phyloP scores from a whole-genome alignment of 371 early-diverging fungal genomes.

The Blastocladiella emersonii region DNA sequence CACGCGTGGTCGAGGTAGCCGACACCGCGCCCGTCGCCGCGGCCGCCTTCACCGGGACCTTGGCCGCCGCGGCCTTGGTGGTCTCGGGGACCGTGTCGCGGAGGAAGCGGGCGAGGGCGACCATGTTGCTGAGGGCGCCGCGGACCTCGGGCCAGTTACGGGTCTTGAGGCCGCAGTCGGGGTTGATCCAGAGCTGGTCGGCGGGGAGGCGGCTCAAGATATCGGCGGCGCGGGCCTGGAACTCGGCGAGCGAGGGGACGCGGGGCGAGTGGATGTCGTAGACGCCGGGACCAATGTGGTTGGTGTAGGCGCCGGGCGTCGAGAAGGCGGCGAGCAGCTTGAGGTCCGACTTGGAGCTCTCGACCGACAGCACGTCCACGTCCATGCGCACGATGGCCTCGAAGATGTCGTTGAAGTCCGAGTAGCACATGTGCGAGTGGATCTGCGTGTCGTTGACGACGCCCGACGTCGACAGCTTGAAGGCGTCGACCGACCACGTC shows the following conservation, averaged over 20 bases:
- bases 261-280: slow-evolving; percentile 95
- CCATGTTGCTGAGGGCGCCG: slow-evolving; percentile 71
- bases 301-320: slow-evolving; percentile 56
- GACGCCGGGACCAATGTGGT: slow-evolving; percentile 89
- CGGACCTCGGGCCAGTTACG: slow-evolving; percentile 86
- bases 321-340: slow-evolving; percentile 82
- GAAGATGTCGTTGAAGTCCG: slow-evolving; percentile 96
- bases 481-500: slow-evolving; percentile 86
- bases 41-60: no score
- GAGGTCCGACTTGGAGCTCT: slow-evolving; percentile 89
- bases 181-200: slow-evolving; percentile 87
- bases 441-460: slow-evolving; percentile 83
- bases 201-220: slow-evolving; percentile 57
- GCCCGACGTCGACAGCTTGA: slow-evolving; percentile 78
- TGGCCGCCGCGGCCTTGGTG: no score
- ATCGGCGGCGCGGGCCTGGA: slow-evolving; percentile 60
- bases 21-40: no score
- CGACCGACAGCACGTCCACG: slow-evolving; percentile 93
- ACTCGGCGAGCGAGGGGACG: slow-evolving; percentile 78
- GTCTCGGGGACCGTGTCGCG: not conserved
- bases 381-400: slow-evolving; percentile 74
- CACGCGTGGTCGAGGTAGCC: no score
- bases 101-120: slow-evolving; percentile 45
- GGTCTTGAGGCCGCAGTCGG: slow-evolving; percentile 96
- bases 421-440: slow-evolving; percentile 94